Percentiles rank a stretch among this genome's conserved stretches.
Conservation (phyloP, 2,329 filamentous ascomycete genomes). For the Epichloe scottii region DNA sequence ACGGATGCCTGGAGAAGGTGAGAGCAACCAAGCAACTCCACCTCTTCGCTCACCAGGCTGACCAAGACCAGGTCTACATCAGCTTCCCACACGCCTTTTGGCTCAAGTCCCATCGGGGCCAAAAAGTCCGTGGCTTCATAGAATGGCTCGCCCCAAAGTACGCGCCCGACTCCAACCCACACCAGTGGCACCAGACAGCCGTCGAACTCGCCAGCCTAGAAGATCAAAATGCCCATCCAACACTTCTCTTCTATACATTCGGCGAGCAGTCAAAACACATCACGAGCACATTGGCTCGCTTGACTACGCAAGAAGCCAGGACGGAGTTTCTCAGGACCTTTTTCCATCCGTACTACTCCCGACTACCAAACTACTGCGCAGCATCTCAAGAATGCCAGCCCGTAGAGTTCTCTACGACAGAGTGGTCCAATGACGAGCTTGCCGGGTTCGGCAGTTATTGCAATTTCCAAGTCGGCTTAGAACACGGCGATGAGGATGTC, state of each 20-base stretch:
- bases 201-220: constrained; percentile 64
- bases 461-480: constrained; percentile 70
- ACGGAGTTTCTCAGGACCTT: constrained; percentile 47
- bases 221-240: constrained; percentile 51
- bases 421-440: constrained; percentile 67
- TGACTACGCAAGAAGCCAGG: constrained; percentile 33
- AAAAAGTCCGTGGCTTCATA: constrained; percentile 51
- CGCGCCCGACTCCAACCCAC: constrained; percentile 44
- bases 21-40: not conserved
- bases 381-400: constrained; percentile 47
- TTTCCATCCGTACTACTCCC: constrained; percentile 67
- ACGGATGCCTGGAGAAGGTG: constrained; percentile 61
- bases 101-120: constrained; percentile 25
- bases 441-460: constrained; percentile 74
- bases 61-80: constrained; percentile 36
- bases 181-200: constrained; percentile 61
- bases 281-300: constrained; percentile 29
- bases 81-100: constrained; percentile 70
- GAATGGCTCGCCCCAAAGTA: constrained; percentile 67
- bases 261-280: constrained; percentile 48
- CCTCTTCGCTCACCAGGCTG: not conserved
- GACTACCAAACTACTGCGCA: constrained; percentile 53
- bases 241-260: constrained; percentile 72
- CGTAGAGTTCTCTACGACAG: constrained; percentile 51
- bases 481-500: constrained; percentile 60